Percentiles rank a stretch among this genome's conserved stretches.
Evolutionary conservation across 2,329 filamentous ascomycete species (phyloP).

Genomic region (Chrysoporthe cubensis): DNA sequence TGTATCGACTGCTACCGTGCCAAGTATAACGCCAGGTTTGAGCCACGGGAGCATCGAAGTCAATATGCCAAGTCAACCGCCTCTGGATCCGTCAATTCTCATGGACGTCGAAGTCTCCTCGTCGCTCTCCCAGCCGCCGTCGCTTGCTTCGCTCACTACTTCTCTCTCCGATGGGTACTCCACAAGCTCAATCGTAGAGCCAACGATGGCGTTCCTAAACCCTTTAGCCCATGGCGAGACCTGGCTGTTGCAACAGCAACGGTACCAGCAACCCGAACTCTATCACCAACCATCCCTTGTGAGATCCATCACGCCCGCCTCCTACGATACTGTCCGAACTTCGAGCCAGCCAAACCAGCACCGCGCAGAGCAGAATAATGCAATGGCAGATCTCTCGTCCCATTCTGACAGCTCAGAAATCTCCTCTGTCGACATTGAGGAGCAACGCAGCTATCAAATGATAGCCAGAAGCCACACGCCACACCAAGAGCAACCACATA

Average conservation of each 20-base stretch:
- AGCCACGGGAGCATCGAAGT: slow-evolving; percentile 14
- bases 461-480: neutral
- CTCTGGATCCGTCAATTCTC: slow-evolving; percentile 17
- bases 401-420: slow-evolving; percentile 9
- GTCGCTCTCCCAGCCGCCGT: slow-evolving; percentile 17
- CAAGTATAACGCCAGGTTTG: slow-evolving; percentile 1
- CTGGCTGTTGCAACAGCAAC: slow-evolving; percentile 15
- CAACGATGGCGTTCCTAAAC: slow-evolving; percentile 16
- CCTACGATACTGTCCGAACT: neutral
- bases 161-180: slow-evolving; percentile 21
- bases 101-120: slow-evolving; percentile 12
- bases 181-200: slow-evolving; percentile 17
- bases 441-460: neutral
- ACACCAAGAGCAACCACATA: neutral
- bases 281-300: neutral
- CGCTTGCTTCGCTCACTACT: slow-evolving; percentile 10
- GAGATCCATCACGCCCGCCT: neutral
- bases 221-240: slow-evolving; percentile 10
- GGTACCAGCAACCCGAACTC: neutral
- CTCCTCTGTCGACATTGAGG: slow-evolving; percentile 16
- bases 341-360: neutral
- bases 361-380: neutral
- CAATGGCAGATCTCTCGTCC: slow-evolving; percentile 1
- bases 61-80: slow-evolving; percentile 5
- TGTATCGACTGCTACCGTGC: neutral